phyloP scores from a whole-genome alignment of 2,329 filamentous ascomycete genomes.

The Trichoderma koningiopsis region DNA sequence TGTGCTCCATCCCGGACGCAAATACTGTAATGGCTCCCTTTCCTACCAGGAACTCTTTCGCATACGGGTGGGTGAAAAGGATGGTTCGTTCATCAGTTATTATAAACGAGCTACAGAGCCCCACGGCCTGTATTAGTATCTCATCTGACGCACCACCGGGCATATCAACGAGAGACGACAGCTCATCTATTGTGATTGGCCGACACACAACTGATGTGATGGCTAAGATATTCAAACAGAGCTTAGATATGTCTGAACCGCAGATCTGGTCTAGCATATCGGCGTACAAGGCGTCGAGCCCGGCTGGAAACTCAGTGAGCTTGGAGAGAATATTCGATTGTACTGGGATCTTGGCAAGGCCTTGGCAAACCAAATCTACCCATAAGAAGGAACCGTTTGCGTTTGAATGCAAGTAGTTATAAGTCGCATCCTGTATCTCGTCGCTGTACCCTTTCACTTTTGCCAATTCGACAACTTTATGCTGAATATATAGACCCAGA shows the following conservation, averaged over 20 bases:
- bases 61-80: conserved; percentile 47
- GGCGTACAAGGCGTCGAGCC: background rate
- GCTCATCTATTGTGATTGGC: background rate
- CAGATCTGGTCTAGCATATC: background rate
- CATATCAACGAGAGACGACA: background rate
- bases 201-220: background rate
- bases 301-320: background rate
- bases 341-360: conserved; percentile 22
- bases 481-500: background rate
- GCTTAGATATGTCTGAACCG: background rate
- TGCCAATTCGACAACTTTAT: background rate
- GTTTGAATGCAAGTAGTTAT: conserved; percentile 27
- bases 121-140: background rate
- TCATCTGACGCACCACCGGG: background rate
- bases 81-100: conserved; percentile 36
- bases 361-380: conserved; percentile 31
- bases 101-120: conserved; percentile 43
- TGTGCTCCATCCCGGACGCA: conserved; percentile 30
- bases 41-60: conserved; percentile 46
- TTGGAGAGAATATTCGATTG: background rate
- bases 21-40: conserved; percentile 36
- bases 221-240: background rate
- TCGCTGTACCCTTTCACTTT: conserved; percentile 4
- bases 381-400: conserved; percentile 35
- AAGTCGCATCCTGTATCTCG: conserved; percentile 7